Percentiles rank a stretch among this genome's conserved stretches.
Evolutionary conservation across 257 asterid genomes (phyloP).

Genomic region (Sherardia arvensis): DNA sequence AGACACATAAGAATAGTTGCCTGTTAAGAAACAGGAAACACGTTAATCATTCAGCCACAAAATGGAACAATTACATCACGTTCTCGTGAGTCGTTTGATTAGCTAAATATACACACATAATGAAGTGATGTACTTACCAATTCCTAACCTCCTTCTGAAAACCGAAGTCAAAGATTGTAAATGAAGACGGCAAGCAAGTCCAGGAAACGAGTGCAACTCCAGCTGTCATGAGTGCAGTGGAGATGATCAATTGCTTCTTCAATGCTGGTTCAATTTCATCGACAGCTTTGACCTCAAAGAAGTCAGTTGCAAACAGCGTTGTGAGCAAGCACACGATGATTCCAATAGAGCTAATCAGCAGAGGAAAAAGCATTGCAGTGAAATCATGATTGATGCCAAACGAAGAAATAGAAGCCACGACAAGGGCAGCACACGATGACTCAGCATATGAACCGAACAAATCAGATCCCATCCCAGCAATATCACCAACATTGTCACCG

Average conservation of each 20-base stretch:
- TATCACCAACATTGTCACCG: conserved; percentile 95
- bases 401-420: conserved; percentile 44
- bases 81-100: no score
- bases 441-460: conserved; percentile 47
- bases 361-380: conserved; percentile 71
- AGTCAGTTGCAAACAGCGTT: conserved; percentile 52
- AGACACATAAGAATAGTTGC: conserved; percentile 78
- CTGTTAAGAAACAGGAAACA: conserved; percentile 28
- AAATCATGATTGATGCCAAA: conserved; percentile 60
- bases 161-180: conserved; percentile 75
- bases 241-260: conserved; percentile 70
- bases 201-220: conserved; percentile 70
- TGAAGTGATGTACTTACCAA: conserved; percentile 20
- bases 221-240: conserved; percentile 67
- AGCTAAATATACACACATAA: not conserved
- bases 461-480: conserved; percentile 77
- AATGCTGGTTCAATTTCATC: conserved; percentile 47
- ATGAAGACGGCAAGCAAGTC: conserved; percentile 68
- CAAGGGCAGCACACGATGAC: conserved; percentile 44
- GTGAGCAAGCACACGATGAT: conserved; percentile 75
- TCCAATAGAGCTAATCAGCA: conserved; percentile 82
- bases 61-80: no score
- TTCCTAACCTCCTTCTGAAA: conserved; percentile 59
- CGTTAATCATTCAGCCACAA: not conserved
- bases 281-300: conserved; percentile 33